Base-by-base conservation (phyloP, 331 rosid species). In the Quercus tomentella region DNA sequence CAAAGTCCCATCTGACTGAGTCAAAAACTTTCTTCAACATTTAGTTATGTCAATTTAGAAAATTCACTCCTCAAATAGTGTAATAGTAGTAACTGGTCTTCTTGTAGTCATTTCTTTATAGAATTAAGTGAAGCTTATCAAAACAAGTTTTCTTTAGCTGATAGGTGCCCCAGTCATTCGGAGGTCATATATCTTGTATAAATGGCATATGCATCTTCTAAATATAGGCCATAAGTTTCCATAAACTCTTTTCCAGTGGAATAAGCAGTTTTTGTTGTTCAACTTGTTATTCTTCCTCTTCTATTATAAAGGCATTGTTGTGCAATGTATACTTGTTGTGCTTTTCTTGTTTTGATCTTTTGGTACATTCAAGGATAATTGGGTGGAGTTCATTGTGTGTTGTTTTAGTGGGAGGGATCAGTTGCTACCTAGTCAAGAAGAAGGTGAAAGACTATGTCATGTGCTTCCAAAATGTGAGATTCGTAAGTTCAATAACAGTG, bases 361-460 rank as follows among this genome's bases (percentile, higher is more conserved):
- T 77, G 69, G 67, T 51, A 65, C 63, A 74, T 69, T 83, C 16
- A 73, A 70, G 45, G 81, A 43, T 62, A 63, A 20, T 52, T 71
- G 63, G 52, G 70, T 90, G 87, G 78, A 86, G 55, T 74, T 83
- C 74, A 41, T 60, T 81, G 45, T 84, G 73, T 89, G 75, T 85
- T 17, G 75, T 83, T 71, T 76, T 75, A 95, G 99, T 66, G 96
- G 93, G 77, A 87, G 77, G 72, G 98, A 95, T 82, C 89, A 61
- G 61, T 87, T 95, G 84, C 87, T 95, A 28, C 93, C 97, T 35
- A 91, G 92, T 74, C 80, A 58, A 62, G 88, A 78, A 77, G 97
- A 95, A 84, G 96, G 90, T 63, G 85, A 84, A 86, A 84, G 89
- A 82, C 89, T 95, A 37, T 1, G 0, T 41, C 76, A 75, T 70